Evolutionary conservation across 225 moss, liverwort and hornwort genomes (phyloP).

Genomic region (Antitrichia curtipendula): DNA sequence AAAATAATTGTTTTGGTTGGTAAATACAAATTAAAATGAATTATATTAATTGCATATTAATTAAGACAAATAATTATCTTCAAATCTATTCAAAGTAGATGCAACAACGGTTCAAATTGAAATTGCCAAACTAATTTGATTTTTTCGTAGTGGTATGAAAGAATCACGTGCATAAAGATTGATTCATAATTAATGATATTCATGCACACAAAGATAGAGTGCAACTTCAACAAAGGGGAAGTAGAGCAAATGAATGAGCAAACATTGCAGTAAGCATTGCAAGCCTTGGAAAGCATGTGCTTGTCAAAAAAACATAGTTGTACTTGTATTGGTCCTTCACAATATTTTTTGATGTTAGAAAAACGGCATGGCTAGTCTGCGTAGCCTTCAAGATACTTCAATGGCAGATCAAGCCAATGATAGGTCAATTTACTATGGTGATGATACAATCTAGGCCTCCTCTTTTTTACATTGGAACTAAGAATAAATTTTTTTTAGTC

Average conservation of each 20-base stretch:
- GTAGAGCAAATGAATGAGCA: fast-evolving
- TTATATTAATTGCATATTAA: too few species aligned
- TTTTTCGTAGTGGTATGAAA: too few species aligned
- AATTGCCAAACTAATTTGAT: too few species aligned
- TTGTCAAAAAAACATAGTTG: not conserved
- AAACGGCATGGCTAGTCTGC: fast-evolving
- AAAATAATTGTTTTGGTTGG: too few species aligned
- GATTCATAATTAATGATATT: not conserved
- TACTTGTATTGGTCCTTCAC: fast-evolving
- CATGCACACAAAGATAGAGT: not conserved
- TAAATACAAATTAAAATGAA: too few species aligned
- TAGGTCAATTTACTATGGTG: fast-evolving
- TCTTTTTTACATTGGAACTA: fast-evolving
- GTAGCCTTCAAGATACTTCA: fast-evolving
- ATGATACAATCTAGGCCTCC: not conserved
- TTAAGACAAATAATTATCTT: too few species aligned
- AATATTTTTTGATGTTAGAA: not conserved
- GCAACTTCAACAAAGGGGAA: not conserved
- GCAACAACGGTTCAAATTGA: too few species aligned
- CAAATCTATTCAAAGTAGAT: too few species aligned
- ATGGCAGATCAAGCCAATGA: fast-evolving
- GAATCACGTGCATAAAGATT: too few species aligned
- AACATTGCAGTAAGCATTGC: fast-evolving
- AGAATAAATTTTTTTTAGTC: too few species aligned
- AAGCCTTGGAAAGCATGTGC: fast-evolving